A percentile compares a stretch with the other conserved stretches of the same genome.
Evolutionary conservation across 768 basidiomycete species (phyloP).

Genomic region (Tephrocybe sp.): DNA sequence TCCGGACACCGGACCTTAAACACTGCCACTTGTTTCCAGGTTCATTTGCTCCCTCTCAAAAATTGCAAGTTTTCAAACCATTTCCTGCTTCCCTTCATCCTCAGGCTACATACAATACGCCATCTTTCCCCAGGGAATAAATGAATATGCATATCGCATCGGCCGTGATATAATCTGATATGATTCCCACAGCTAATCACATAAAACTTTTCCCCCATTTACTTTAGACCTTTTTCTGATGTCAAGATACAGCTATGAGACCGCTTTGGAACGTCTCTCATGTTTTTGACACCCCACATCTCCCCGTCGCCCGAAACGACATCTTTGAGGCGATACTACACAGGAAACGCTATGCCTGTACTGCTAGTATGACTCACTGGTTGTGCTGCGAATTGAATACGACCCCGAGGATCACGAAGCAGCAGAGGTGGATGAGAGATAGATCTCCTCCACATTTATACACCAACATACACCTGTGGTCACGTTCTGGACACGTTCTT

Average conservation of each 20-base stretch:
- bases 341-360: too few relatives aligned
- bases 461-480: conserved; percentile 2
- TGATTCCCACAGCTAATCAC: conserved; percentile 4
- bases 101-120: neutral
- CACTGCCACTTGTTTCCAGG: conserved; percentile 6
- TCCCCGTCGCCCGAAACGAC: conserved; percentile 1
- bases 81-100: neutral
- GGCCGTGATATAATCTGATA: neutral
- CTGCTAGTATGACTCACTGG: too few relatives aligned
- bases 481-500: conserved; percentile 10
- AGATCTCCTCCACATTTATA: conserved; percentile 4
- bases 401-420: conserved; percentile 5
- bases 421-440: neutral
- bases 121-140: neutral
- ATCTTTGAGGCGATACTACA: neutral
- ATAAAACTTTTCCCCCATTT: conserved; percentile 1
- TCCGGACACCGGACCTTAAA: conserved; percentile 12
- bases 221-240: neutral
- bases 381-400: too few relatives aligned
- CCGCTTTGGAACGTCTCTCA: neutral
- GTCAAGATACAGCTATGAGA: neutral
- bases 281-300: neutral
- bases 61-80: too few relatives aligned
- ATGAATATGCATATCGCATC: neutral
- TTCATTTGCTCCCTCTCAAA: neutral